Conservation (phyloP, 1,284 basidiomycete genomes). For the Rhodofomes roseus region DNA sequence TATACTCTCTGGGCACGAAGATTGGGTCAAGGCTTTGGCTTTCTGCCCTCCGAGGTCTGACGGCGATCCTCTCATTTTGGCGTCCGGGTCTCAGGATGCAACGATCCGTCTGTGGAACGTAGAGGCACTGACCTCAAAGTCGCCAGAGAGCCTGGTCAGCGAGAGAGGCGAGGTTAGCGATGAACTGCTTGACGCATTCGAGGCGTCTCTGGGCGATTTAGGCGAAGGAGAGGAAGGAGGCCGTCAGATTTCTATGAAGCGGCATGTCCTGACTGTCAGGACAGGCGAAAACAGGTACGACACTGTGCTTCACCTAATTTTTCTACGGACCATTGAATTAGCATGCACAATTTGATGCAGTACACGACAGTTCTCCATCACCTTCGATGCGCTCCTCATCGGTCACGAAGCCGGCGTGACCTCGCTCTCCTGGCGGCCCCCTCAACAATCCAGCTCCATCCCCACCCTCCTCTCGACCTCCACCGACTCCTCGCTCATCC, state of each 20-base stretch:
- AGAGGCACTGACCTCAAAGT: slow-evolving; percentile 35
- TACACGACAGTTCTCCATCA: slow-evolving; percentile 64
- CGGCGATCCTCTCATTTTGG: slow-evolving; percentile 53
- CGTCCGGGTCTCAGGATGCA: slow-evolving; percentile 90
- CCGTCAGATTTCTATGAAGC: slow-evolving; percentile 80
- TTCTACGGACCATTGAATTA: too few species aligned
- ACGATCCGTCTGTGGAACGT: slow-evolving; percentile 90
- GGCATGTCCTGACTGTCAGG: slow-evolving; percentile 71
- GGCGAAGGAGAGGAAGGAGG: slow-evolving; percentile 64
- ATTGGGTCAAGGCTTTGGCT: slow-evolving; percentile 84
- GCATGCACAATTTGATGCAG: too few species aligned
- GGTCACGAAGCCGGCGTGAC: slow-evolving; percentile 94
- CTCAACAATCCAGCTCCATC: slow-evolving; percentile 17
- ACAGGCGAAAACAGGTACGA: slow-evolving; percentile 45
- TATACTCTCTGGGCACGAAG: slow-evolving; percentile 84
- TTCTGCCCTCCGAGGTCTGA: slow-evolving; percentile 44
- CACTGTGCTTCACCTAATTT: too few species aligned
- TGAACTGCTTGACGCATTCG: slow-evolving; percentile 84
- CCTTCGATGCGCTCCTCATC: slow-evolving; percentile 87
- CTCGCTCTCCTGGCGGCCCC: slow-evolving; percentile 75
- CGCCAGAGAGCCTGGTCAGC: slow-evolving; percentile 14
- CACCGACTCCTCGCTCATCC: slow-evolving; percentile 87
- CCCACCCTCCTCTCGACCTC: slow-evolving; percentile 82
- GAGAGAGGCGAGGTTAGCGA: slow-evolving; percentile 41
- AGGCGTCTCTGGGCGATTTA: slow-evolving; percentile 70